phyloP scores from a whole-genome alignment of 306 rosid genomes.

The Castanea crenata region DNA sequence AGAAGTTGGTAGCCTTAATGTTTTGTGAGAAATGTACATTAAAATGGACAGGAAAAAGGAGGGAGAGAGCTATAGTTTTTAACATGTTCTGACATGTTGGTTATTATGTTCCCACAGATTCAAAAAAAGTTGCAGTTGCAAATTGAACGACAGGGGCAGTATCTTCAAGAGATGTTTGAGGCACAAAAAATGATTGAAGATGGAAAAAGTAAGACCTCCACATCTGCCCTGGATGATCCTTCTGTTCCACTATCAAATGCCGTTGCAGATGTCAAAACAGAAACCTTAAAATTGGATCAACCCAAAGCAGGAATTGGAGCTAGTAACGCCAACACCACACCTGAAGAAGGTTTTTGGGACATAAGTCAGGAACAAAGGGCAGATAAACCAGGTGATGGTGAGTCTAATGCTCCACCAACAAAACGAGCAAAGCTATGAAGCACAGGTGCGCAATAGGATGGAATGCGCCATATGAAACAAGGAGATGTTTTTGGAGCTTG shows the following conservation, averaged over 20 bases:
- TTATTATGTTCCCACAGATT: constrained; percentile 39
- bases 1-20: background rate
- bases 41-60: background rate
- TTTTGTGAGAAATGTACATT: background rate
- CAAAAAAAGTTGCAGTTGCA: constrained; percentile 87
- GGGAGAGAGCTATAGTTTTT: constrained; percentile 6
- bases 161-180: constrained; percentile 81
- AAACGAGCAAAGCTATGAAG: constrained; percentile 43
- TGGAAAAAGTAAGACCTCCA: constrained; percentile 41
- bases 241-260: constrained; percentile 25
- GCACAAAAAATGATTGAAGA: constrained; percentile 62
- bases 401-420: constrained; percentile 33
- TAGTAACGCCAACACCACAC: constrained; percentile 1
- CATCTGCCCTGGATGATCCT: constrained; percentile 37
- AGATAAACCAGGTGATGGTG: constrained; percentile 25
- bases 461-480: background rate
- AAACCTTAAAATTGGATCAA: constrained; percentile 24
- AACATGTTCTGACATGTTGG: constrained; percentile 22
- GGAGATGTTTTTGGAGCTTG: background rate
- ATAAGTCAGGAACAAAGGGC: constrained; percentile 34
- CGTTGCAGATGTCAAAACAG: constrained; percentile 16
- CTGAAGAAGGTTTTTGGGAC: constrained; percentile 35
- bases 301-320: constrained; percentile 18
- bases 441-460: background rate
- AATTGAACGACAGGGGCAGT: constrained; percentile 84